These are phyloP conservation scores for Aspergillus hancockii DNA, from an alignment of 495 filamentous ascomycete species.

Conservation along the genomic window DNA sequence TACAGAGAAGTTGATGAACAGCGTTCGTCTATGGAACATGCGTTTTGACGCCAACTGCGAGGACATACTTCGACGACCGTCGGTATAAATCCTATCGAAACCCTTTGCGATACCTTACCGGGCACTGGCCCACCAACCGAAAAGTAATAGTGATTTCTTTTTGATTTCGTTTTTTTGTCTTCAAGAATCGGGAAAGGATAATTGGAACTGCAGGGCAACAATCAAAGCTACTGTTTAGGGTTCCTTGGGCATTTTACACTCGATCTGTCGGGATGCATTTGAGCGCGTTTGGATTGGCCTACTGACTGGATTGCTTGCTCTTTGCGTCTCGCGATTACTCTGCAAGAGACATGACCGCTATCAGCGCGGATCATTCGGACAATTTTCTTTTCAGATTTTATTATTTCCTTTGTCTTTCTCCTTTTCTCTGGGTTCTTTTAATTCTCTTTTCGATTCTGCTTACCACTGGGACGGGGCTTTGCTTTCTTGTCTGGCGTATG, in stretches of 20 bases:
- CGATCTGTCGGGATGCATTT: constrained; percentile 27
- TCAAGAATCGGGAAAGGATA: background rate
- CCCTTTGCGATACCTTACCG: background rate
- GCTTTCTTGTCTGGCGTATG: constrained; percentile 28
- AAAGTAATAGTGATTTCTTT: constrained; percentile 16
- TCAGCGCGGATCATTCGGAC: constrained; percentile 16
- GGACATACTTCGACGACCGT: constrained; percentile 67
- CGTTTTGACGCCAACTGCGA: constrained; percentile 97
- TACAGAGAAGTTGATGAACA: constrained; percentile 94
- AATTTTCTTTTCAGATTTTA: constrained; percentile 31
- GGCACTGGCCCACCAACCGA: constrained; percentile 3
- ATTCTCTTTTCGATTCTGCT: constrained; percentile 6
- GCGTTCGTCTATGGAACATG: constrained; percentile 89
- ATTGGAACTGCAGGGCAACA: constrained; percentile 4
- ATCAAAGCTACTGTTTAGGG: background rate
- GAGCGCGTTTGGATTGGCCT: constrained; percentile 28
- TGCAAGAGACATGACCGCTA: constrained; percentile 19
- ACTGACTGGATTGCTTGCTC: constrained; percentile 25
- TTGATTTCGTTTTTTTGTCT: background rate
- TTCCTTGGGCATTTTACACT: constrained; percentile 7
- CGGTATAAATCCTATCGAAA: constrained; percentile 20
- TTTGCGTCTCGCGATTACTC: constrained; percentile 19
- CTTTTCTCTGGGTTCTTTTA: constrained; percentile 4
- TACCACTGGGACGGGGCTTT: constrained; percentile 33
- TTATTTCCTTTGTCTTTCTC: constrained; percentile 24